Evolutionary conservation across 345 rosid species (phyloP), one percentile per base, ranked within the genome.

Genomic region (Raphanus sativus): DNA sequence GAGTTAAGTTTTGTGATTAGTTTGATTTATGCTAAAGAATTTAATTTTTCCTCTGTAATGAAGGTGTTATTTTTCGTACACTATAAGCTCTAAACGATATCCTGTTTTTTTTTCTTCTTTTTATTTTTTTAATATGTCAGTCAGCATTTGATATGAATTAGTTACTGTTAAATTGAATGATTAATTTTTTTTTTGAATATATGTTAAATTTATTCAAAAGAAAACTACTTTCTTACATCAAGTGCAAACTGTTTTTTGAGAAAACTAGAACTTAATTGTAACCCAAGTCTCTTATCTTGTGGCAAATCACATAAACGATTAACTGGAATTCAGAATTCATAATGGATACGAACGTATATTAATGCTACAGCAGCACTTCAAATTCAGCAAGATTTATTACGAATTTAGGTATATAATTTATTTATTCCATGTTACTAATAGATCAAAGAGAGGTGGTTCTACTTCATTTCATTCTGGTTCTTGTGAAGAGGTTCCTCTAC

Each of bases 1-100:
- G 82, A 36, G 25, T 67, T 62, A 12, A 67, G 69, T 26, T 59
- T 68, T 79, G 78, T 79, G 75, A 73, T 73, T 79, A 79, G 29
- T 67, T 67, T 59, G 33, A 30, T 21, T 77, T 56, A 13, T 55
- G 67, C 52, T 2, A 77, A 65, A 77, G 25, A 65, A 65, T 45
- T 32, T 1, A 8, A 25, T 40, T 15, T 58, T 66, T 8, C 24
- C 10, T 59, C 6, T 65, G 10, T 59, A 24, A 24, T 30, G 62
- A 65, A 65, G 16, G 60, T 58, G 3, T 25, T 42, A 25, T n/a
- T 40, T 55, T 54, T 55, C 17, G 9, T 11, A 30, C 33, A 26
- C n/a, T 9, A 40, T 0, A 65, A 34, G 65, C n/a, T n/a, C 58
- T 12, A 36, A 36, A 29, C 2, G 30, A 42, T 10, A 55, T 26